Conservation (phyloP, 1,284 basidiomycete species). For the Ganoderma meredithae region DNA sequence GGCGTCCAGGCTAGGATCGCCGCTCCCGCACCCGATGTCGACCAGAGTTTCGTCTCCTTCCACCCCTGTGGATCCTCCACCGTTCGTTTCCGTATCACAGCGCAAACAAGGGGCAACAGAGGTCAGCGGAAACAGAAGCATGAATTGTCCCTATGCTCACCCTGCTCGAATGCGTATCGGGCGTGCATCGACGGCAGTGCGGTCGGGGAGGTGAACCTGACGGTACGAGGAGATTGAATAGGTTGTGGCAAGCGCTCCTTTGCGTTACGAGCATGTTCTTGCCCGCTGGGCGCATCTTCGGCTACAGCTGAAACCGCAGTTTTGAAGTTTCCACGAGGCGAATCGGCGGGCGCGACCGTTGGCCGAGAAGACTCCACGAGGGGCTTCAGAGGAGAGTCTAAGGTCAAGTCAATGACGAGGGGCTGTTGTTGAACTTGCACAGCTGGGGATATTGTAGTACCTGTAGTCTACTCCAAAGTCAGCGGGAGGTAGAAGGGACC, state of each 20-base stretch:
- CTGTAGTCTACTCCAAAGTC: neutral
- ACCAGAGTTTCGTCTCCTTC: constrained; percentile 10
- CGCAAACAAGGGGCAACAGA: too few relatives aligned
- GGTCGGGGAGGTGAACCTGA: neutral
- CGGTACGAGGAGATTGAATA: neutral
- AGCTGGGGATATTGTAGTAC: neutral
- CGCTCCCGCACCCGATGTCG: neutral
- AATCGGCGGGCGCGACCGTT: neutral
- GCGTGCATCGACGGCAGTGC: neutral
- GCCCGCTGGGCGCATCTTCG: neutral
- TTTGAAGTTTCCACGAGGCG: too few relatives aligned
- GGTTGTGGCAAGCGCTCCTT: neutral
- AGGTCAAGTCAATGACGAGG: constrained; percentile 33
- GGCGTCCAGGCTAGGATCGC: constrained; percentile 27
- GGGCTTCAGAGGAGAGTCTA: constrained; percentile 27
- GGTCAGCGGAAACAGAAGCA: neutral
- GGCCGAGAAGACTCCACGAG: neutral
- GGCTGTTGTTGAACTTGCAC: constrained; percentile 8
- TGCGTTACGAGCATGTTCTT: neutral
- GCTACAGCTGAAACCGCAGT: too few relatives aligned
- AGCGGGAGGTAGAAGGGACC: neutral
- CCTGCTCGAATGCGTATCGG: neutral
- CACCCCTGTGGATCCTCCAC: neutral
- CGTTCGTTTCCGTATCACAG: neutral
- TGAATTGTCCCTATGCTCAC: neutral